Conservation (phyloP, 495 filamentous ascomycete species). For the Friedmanniomyces endolithicus region DNA sequence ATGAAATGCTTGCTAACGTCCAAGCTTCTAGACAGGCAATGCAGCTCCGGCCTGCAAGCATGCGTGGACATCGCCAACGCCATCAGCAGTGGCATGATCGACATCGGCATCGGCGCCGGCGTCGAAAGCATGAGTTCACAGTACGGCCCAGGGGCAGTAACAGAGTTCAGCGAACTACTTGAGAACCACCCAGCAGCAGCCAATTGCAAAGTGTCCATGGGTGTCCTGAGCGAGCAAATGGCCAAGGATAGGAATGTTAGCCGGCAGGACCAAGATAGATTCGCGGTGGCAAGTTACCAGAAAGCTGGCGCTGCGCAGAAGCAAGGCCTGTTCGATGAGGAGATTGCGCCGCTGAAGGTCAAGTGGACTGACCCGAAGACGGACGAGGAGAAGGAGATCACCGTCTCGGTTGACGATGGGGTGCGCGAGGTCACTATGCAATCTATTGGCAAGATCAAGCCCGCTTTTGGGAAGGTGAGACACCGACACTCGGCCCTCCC, state of each 20-base stretch:
- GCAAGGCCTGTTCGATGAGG: slow-evolving; percentile 79
- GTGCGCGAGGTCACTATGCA: slow-evolving; percentile 75
- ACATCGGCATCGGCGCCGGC: slow-evolving; percentile 84
- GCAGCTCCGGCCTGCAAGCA: slow-evolving; percentile 78
- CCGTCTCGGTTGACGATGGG: slow-evolving; percentile 78
- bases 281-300: slow-evolving; percentile 78
- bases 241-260: slow-evolving; percentile 66
- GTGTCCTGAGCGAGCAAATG: slow-evolving; percentile 87
- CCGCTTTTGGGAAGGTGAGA: slow-evolving; percentile 65
- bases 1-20: not conserved
- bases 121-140: slow-evolving; percentile 95
- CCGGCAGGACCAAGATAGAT: slow-evolving; percentile 68
- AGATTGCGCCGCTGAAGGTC: slow-evolving; percentile 77
- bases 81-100: slow-evolving; percentile 81
- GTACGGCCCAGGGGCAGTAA: slow-evolving; percentile 81
- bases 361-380: slow-evolving; percentile 82
- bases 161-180: slow-evolving; percentile 88
- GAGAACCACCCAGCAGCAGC: slow-evolving; percentile 70
- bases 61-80: slow-evolving; percentile 87
- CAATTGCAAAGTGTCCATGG: slow-evolving; percentile 98
- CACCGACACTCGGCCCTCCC: too few species aligned
- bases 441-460: slow-evolving; percentile 73
- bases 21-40: slow-evolving; percentile 53
- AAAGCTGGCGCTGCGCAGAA: slow-evolving; percentile 81
- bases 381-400: slow-evolving; percentile 71